Evolutionary conservation across 2,329 filamentous ascomycete genomes (phyloP), one percentile per base, ranked within the genome.

Genomic region (Ilyonectria destructans): DNA sequence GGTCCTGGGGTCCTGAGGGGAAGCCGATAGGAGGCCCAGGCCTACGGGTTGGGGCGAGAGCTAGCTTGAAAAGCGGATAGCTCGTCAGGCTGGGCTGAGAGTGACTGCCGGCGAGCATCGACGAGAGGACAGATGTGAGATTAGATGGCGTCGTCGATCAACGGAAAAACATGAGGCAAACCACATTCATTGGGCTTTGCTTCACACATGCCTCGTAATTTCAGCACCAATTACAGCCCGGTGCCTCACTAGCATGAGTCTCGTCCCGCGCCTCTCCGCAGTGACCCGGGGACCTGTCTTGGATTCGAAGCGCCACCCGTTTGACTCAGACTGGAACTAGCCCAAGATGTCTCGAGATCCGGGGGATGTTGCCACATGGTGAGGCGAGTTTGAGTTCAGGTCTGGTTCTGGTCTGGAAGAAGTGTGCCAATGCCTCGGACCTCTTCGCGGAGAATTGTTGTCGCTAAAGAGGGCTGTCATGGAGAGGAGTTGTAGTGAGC

Each of bases 1-100:
- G 19, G 15, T n/a, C 23, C 26, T 17, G 63, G 68, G 72, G 63
- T 65, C 72, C 68, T 65, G 69, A 59, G 57, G 21, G 49, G 70
- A 74, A 70, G 74, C 70, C 69, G 69, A 58, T 59, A 46, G 40
- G 54, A 67, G 63, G 73, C 71, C 71, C 64, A 74, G 73, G 72
- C 73, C 68, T 29, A 51, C 64, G 69, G 73, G 62, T 65, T 43
- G 48, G 57, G 60, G 43, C 58, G 49, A 33, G 17, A 15, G 57
- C 57, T 61, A 57, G 51, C 56, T 57, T 60, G 45, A 57, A 58
- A 54, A 57, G 63, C 52, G 57, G 63, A 51, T 57, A 57, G 43
- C 51, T 45, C 26, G n/a, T 37, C n/a, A n/a, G 26, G 55, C 37
- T 37, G 45, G 45, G 17, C 46, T 60, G 59, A 46, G 63, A 46